A percentile compares a stretch with the other conserved stretches of the same genome.
Conservation (phyloP, 345 rosid species). For the Corchorus olitorius region DNA sequence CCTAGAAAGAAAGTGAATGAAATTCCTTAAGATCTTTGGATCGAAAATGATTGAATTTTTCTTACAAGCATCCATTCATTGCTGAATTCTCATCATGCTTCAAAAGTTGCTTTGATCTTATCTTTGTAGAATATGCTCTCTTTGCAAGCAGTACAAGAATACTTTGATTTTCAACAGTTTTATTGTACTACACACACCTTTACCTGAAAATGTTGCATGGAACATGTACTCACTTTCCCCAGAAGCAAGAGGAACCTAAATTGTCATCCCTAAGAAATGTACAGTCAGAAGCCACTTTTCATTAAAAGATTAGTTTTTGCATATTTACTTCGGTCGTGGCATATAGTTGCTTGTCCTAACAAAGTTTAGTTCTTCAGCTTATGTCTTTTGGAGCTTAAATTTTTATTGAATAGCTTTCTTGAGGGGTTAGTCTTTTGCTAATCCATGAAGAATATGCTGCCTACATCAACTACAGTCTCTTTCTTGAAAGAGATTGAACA, state of each 20-base stretch:
- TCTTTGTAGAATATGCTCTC: constrained; percentile 4
- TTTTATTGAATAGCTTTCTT: background rate
- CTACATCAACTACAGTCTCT: constrained; percentile 5
- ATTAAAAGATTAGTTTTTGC: background rate
- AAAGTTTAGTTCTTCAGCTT: background rate
- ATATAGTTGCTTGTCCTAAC: background rate
- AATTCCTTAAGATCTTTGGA: constrained; percentile 1
- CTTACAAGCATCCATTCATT: background rate
- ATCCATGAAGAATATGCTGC: constrained; percentile 11
- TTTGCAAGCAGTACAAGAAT: constrained; percentile 10
- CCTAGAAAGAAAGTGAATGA: background rate
- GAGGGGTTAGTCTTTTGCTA: background rate
- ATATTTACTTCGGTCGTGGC: background rate
- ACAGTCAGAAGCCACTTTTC: constrained; percentile 1
- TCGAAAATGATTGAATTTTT: background rate
- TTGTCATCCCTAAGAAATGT: constrained; percentile 2
- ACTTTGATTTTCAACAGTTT: constrained; percentile 14
- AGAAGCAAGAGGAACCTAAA: background rate
- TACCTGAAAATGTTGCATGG: background rate
- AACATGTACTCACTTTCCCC: constrained; percentile 5
- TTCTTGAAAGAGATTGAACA: background rate
- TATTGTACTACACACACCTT: constrained; percentile 15
- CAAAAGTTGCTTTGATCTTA: constrained; percentile 13
- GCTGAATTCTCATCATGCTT: constrained; percentile 10
- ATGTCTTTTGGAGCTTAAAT: background rate